Base-by-base conservation (phyloP, 2,329 filamentous ascomycete genomes). In the Cladosporium velox region DNA sequence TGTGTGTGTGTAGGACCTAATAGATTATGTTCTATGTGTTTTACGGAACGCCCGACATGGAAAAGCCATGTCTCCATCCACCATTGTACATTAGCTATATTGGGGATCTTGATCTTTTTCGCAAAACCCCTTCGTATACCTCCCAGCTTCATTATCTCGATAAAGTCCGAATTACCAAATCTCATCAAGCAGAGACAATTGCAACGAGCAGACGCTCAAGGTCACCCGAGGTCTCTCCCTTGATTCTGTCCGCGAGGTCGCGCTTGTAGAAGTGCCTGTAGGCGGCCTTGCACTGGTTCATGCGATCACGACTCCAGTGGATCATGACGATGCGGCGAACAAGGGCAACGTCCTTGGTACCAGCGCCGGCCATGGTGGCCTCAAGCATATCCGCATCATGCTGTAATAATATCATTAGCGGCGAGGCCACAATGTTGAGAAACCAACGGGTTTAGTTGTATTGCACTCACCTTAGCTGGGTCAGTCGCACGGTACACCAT, bases 341-440 rank as follows among this genome's bases (percentile, higher is more conserved):
- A 3, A 98, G 85, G 10, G 93, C 83, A 35, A 88, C 82, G 69
- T 99, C 93, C 77, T 95, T 94, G 12, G 95, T 98, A 2, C 94
- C 94, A 69, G 90, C 73, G 0, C 94, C 95, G 1, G 87, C 85
- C 94, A 98, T 98, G 18, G 90, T 84, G 15, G 91, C 90, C 76
- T 97, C 93, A n/a, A 98, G 84, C 4, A 92, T 82, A 26, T 85
- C 81, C 0, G 93, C 95, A 72, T 96, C 93, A 70, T 92, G 89
- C 84, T 55, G 30, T 55, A 7, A 21, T 2, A 10, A 32, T n/a
- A 10, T 14, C 15, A 26, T 54, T 32, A 54, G 51, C 28, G 10
- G 2, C 12, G 15, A n/a, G 18, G 30, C 12, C 49, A 28, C 15
- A 21, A 34, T 34, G 1, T 34, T 2, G 11, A 21, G 2, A 21